A percentile compares a stretch with the other conserved stretches of the same genome.
Conservation (phyloP, 2,329 filamentous ascomycete genomes). For the Penicillium verrucosum region DNA sequence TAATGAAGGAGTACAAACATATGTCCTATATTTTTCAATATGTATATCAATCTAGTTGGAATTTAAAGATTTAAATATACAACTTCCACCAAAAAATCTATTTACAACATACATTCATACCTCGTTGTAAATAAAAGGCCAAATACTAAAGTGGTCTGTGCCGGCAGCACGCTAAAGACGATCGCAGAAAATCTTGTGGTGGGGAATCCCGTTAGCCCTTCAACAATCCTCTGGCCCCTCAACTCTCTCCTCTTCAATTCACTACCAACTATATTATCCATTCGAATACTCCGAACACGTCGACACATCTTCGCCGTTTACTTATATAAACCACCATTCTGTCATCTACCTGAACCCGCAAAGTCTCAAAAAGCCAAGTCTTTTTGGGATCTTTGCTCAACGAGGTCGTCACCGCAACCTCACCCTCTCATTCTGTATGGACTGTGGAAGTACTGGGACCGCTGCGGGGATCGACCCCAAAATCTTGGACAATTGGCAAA, state of each 20-base stretch:
- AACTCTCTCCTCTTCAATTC: conserved; percentile 9
- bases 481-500: conserved; percentile 41
- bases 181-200: conserved; percentile 29
- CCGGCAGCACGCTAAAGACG: conserved; percentile 20
- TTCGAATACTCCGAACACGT: not conserved
- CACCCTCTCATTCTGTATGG: conserved; percentile 32
- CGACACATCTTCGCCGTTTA: not conserved
- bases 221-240: conserved; percentile 22
- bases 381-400: conserved; percentile 27
- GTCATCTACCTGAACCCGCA: not conserved
- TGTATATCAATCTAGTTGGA: not conserved
- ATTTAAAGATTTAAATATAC: not conserved
- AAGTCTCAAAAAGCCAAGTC: conserved; percentile 21
- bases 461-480: conserved; percentile 44
- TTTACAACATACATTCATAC: not conserved
- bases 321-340: not conserved
- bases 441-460: conserved; percentile 36
- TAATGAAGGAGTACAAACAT: too few species aligned
- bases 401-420: conserved; percentile 15
- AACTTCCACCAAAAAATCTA: not conserved
- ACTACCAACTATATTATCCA: not conserved
- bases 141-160: conserved; percentile 17
- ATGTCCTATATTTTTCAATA: not conserved
- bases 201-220: conserved; percentile 22
- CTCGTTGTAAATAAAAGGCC: not conserved